Percentiles rank a stretch among this genome's conserved stretches.
Evolutionary conservation across 306 rosid genomes (phyloP).

Genomic region (Hylodesmum podocarpum): DNA sequence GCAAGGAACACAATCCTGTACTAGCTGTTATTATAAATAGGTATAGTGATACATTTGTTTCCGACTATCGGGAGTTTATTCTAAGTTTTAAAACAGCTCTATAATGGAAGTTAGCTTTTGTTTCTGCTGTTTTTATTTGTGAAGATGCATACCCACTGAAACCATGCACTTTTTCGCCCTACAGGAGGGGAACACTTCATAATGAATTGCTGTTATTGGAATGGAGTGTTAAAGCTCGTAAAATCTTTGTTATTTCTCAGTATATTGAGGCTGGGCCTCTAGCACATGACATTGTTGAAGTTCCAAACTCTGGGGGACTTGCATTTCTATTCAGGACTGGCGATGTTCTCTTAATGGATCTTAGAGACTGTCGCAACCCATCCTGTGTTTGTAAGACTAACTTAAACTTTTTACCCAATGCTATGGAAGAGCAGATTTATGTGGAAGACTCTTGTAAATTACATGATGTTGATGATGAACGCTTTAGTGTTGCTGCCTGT

Average conservation of each 20-base stretch:
- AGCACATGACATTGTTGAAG: slow-evolving; percentile 77
- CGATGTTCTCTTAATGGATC: slow-evolving; percentile 87
- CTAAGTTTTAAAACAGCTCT: slow-evolving; percentile 22
- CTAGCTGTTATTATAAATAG: slow-evolving; percentile 84
- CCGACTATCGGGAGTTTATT: slow-evolving; percentile 19
- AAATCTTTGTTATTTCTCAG: slow-evolving; percentile 55
- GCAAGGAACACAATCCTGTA: slow-evolving; percentile 69
- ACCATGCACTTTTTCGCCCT: slow-evolving; percentile 21
- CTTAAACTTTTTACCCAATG: slow-evolving; percentile 61
- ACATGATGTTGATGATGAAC: slow-evolving; percentile 84
- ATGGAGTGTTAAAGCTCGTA: slow-evolving; percentile 69
- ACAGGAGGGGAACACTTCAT: slow-evolving; percentile 60
- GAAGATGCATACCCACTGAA: slow-evolving; percentile 18
- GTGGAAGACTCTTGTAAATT: slow-evolving; percentile 73
- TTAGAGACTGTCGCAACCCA: slow-evolving; percentile 71
- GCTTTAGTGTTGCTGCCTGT: slow-evolving; percentile 84
- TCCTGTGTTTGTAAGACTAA: slow-evolving; percentile 61
- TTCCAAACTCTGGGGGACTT: slow-evolving; percentile 75
- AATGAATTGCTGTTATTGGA: slow-evolving; percentile 76
- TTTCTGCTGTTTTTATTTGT: slow-evolving; percentile 21
- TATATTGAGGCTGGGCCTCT: slow-evolving; percentile 73
- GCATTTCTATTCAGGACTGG: slow-evolving; percentile 86
- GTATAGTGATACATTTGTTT: slow-evolving; percentile 41
- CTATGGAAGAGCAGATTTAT: slow-evolving; percentile 67
- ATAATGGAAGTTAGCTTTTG: slow-evolving; percentile 27